These are phyloP conservation scores for Wickerhamomyces silvicola DNA, from an alignment of 805 yeast genomes.

Conservation along the genomic window DNA sequence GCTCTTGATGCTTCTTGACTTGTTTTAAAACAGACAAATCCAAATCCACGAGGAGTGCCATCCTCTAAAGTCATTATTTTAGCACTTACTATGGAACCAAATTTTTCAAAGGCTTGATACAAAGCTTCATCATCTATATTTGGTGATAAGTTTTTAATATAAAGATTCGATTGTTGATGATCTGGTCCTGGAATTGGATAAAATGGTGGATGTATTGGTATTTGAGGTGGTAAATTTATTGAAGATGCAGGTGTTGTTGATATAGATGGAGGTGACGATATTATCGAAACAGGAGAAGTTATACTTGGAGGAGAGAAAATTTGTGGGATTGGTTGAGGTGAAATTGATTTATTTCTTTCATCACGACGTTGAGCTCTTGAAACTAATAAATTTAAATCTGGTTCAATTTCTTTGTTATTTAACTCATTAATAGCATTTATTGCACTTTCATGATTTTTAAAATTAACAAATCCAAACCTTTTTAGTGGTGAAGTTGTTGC, in stretches of 20 bases:
- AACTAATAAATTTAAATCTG: slow-evolving; percentile 26
- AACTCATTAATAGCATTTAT: slow-evolving; percentile 40
- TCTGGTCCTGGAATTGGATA: slow-evolving; percentile 39
- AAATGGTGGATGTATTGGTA: no score
- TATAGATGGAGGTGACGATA: slow-evolving; percentile 7
- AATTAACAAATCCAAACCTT: slow-evolving; percentile 45
- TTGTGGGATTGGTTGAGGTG: slow-evolving; percentile 7
- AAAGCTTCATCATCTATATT: slow-evolving; percentile 46
- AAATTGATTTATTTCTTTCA: slow-evolving; percentile 18
- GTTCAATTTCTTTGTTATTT: slow-evolving; percentile 33
- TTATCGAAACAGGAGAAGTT: slow-evolving; percentile 2
- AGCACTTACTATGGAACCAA: slow-evolving; percentile 46
- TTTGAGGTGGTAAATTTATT: background rate
- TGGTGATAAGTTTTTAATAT: slow-evolving; percentile 53
- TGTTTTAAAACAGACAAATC: slow-evolving; percentile 64
- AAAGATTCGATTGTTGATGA: slow-evolving; percentile 62
- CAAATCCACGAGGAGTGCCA: slow-evolving; percentile 59
- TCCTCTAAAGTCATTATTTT: slow-evolving; percentile 39
- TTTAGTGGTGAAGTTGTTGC: slow-evolving; percentile 7
- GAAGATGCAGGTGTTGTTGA: slow-evolving; percentile 2
- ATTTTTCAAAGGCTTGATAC: slow-evolving; percentile 31
- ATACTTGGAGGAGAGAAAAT: background rate
- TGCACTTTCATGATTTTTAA: slow-evolving; percentile 39
- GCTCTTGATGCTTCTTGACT: slow-evolving; percentile 62
- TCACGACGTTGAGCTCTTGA: slow-evolving; percentile 41